A percentile compares a stretch with the other conserved stretches of the same genome.
phyloP scores from a whole-genome alignment of 805 yeast species.

The Nakazawaea molendinolei region DNA sequence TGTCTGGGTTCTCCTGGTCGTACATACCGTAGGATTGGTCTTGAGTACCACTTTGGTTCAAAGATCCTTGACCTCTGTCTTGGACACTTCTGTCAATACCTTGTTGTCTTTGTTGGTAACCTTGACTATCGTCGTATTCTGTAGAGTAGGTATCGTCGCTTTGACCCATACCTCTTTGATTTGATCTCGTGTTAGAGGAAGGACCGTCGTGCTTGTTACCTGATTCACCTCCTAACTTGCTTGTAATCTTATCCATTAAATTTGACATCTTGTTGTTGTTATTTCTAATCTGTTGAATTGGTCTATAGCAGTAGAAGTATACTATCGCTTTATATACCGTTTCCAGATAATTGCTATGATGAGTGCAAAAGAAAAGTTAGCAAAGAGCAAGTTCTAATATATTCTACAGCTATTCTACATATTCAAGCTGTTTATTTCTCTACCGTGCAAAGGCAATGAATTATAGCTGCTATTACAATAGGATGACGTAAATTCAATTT shows the following conservation, averaged over 20 bases:
- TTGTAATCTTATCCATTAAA: slow-evolving; percentile 13
- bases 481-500: too few species aligned
- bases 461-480: too few species aligned
- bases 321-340: too few species aligned
- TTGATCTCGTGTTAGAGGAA: slow-evolving; percentile 2
- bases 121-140: slow-evolving; percentile 1
- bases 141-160: slow-evolving; percentile 7
- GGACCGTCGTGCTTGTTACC: slow-evolving; percentile 1
- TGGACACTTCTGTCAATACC: neutral
- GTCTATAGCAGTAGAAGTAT: too few species aligned
- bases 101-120: neutral
- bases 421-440: too few species aligned
- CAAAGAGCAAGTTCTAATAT: too few species aligned
- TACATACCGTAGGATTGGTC: slow-evolving; percentile 7
- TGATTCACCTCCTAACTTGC: slow-evolving; percentile 10
- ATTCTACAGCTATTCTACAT: too few species aligned
- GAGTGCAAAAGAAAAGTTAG: too few species aligned
- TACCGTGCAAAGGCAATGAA: too few species aligned
- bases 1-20: slow-evolving; percentile 5
- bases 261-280: slow-evolving; percentile 11
- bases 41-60: slow-evolving; percentile 6
- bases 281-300: too few species aligned
- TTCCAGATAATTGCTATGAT: too few species aligned
- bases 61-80: neutral
- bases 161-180: slow-evolving; percentile 9